These are phyloP conservation scores for Potentilla sterilis DNA, from an alignment of 306 rosid genomes.

Conservation along the genomic window DNA sequence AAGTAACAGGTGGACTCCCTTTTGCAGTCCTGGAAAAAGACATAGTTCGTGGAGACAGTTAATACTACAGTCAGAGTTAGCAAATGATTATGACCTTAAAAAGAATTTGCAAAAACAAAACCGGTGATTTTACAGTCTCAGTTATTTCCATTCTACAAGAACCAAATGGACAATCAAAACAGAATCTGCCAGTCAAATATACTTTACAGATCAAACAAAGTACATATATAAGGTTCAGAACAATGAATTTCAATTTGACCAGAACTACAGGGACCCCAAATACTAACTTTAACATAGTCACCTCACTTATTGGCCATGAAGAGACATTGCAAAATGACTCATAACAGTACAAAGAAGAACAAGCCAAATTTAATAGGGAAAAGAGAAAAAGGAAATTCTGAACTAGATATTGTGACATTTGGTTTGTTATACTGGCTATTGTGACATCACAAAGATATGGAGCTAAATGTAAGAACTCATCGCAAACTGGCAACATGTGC, in stretches of 20 bases:
- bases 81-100: not conserved
- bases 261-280: not conserved
- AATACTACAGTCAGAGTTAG: not conserved
- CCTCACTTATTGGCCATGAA: not conserved
- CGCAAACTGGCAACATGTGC: not conserved
- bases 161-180: no score
- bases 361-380: not conserved
- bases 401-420: not conserved
- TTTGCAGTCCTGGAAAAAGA: slow-evolving; percentile 75
- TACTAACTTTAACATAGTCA: not conserved
- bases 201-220: not conserved
- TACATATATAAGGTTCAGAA: not conserved
- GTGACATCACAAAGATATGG: not conserved
- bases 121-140: not conserved
- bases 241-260: not conserved
- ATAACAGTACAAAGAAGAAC: not conserved
- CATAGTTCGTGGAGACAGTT: slow-evolving; percentile 33
- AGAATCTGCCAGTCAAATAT: not conserved
- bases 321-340: not conserved
- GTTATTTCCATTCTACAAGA: not conserved
- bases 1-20: slow-evolving; percentile 92
- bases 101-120: not conserved
- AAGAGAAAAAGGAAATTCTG: not conserved
- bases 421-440: not conserved
- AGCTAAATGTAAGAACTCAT: not conserved